Conservation (phyloP, 192 early-diverging fungal genomes). For the Chytriomyces sp. region DNA sequence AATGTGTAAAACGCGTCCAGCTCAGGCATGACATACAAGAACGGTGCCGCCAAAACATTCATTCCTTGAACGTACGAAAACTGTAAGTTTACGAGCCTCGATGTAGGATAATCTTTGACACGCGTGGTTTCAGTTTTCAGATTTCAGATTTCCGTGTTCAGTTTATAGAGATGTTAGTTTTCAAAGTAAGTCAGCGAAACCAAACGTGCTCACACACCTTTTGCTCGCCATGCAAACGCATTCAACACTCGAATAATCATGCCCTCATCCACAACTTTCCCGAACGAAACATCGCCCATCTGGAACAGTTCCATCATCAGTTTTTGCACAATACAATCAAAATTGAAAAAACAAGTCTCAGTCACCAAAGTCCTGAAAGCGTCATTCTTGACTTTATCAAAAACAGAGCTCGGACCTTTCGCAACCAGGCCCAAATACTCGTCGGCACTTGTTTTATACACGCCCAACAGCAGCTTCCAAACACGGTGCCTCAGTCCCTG, state of each 20-base stretch:
- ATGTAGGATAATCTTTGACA: constrained; percentile 48
- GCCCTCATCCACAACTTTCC: constrained; percentile 70
- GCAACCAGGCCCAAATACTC: constrained; percentile 77
- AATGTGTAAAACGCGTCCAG: constrained; percentile 89
- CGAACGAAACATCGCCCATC: constrained; percentile 69
- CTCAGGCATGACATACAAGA: constrained; percentile 90
- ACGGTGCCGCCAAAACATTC: constrained; percentile 92
- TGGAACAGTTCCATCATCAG: background rate
- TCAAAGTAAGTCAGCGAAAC: background rate
- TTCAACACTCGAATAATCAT: constrained; percentile 81
- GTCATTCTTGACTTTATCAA: constrained; percentile 89
- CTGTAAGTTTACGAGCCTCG: constrained; percentile 53
- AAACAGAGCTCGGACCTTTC: constrained; percentile 71
- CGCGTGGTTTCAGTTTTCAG: background rate
- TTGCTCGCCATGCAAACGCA: constrained; percentile 82
- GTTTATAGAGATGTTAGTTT: background rate
- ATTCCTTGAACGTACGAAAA: constrained; percentile 94
- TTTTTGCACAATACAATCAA: no score
- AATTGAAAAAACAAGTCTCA: background rate
- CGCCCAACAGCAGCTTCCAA: constrained; percentile 79
- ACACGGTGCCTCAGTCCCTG: constrained; percentile 57
- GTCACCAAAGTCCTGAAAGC: constrained; percentile 84
- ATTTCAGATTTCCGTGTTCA: background rate
- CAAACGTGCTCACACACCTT: constrained; percentile 56
- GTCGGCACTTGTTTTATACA: constrained; percentile 70